Conservation (phyloP, 2,329 filamentous ascomycete species). For the Purpureocillium takamizusanense region DNA sequence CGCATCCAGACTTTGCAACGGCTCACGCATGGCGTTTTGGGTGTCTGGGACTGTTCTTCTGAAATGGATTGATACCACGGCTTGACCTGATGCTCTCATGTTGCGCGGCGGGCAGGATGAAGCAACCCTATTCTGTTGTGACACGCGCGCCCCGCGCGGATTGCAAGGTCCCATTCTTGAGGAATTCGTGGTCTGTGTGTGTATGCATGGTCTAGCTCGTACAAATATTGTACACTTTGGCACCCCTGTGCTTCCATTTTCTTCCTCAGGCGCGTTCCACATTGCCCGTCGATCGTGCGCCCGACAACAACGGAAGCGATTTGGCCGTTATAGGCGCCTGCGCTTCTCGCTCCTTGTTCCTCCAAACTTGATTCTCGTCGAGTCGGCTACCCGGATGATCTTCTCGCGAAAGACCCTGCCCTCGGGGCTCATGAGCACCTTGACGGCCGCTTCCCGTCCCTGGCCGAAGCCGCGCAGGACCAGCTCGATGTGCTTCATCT, state of each 20-base stretch:
- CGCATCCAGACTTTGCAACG: background rate
- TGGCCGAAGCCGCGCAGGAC: constrained; percentile 76
- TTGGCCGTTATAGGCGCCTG: constrained; percentile 59
- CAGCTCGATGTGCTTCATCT: constrained; percentile 72
- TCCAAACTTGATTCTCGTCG: constrained; percentile 89
- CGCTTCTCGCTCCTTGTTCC: constrained; percentile 79
- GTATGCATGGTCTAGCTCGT: constrained; percentile 22
- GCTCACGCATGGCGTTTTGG: background rate
- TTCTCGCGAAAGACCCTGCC: constrained; percentile 65
- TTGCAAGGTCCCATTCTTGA: too few relatives aligned
- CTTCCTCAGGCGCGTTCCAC: too few relatives aligned
- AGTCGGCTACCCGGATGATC: constrained; percentile 74
- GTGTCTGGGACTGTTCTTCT: background rate
- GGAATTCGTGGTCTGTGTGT: constrained; percentile 8
- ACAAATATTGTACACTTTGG: constrained; percentile 25
- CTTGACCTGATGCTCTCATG: constrained; percentile 2
- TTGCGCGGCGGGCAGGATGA: constrained; percentile 3
- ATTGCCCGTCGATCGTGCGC: too few relatives aligned
- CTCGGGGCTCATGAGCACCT: constrained; percentile 80
- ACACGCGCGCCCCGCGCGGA: too few relatives aligned
- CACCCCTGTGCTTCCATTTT: too few relatives aligned
- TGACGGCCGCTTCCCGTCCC: constrained; percentile 81
- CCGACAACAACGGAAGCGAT: background rate
- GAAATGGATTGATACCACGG: constrained; percentile 5
- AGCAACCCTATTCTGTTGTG: background rate